A percentile compares a stretch with the other conserved stretches of the same genome.
phyloP scores from a whole-genome alignment of 2,329 filamentous ascomycete genomes.

The Monosporascus sp. region DNA sequence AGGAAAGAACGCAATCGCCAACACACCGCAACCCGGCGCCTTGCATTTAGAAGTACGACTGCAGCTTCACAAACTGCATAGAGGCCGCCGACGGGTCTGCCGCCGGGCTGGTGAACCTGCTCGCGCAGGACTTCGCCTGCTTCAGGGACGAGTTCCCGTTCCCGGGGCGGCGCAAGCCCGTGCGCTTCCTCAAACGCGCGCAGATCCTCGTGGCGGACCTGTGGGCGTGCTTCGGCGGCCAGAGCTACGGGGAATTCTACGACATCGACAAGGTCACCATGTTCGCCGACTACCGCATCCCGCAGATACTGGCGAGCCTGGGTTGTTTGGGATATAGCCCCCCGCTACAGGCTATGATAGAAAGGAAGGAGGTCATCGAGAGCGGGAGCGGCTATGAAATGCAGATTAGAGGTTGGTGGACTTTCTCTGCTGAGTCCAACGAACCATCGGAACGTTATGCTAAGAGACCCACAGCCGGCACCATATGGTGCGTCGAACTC shows the following conservation, averaged over 20 bases:
- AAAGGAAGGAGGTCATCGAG: slow-evolving; percentile 57
- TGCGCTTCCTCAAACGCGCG: slow-evolving; percentile 86
- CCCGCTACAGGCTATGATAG: slow-evolving; percentile 65
- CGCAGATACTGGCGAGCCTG: slow-evolving; percentile 82
- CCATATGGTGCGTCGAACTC: slow-evolving; percentile 93
- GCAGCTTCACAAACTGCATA: slow-evolving; percentile 69
- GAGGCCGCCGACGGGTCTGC: slow-evolving; percentile 72
- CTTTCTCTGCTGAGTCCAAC: too few relatives aligned
- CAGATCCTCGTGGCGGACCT: slow-evolving; percentile 95
- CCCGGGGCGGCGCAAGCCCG: slow-evolving; percentile 60
- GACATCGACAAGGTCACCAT: slow-evolving; percentile 97
- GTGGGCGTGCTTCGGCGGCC: slow-evolving; percentile 90
- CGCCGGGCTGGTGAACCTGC: slow-evolving; percentile 75
- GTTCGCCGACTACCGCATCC: slow-evolving; percentile 97
- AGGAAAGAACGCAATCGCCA: slow-evolving; percentile 6
- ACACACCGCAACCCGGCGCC: slow-evolving; percentile 14
- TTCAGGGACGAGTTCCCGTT: slow-evolving; percentile 79
- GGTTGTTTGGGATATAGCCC: slow-evolving; percentile 84
- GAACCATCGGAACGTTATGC: too few relatives aligned
- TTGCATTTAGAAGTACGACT: slow-evolving; percentile 60
- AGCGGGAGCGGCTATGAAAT: slow-evolving; percentile 76
- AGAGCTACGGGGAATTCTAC: slow-evolving; percentile 71
- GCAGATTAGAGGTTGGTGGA: slow-evolving; percentile 67
- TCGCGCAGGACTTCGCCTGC: slow-evolving; percentile 76
- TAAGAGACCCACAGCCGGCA: slow-evolving; percentile 57